Percentiles rank a stretch among this genome's conserved stretches.
phyloP scores from a whole-genome alignment of 345 rosid genomes.

The Rhodomyrtus tomentosa region DNA sequence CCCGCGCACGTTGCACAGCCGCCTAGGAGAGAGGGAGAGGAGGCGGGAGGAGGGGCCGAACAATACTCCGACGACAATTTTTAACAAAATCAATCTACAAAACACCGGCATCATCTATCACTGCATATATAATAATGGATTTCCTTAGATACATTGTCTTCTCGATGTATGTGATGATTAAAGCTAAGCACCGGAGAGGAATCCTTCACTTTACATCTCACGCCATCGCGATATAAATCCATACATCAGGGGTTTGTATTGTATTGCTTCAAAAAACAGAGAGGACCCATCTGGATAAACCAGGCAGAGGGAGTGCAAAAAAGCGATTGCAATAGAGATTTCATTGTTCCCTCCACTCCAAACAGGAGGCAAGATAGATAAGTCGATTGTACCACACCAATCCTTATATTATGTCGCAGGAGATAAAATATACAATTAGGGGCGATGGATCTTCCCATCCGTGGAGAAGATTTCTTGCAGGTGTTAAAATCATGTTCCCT shows the following conservation, averaged over 20 bases:
- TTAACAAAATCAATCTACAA: not conserved
- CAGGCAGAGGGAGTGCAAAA: not conserved
- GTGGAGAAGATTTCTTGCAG: not conserved
- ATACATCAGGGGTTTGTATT: not conserved
- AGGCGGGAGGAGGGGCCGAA: not conserved
- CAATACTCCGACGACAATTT: not conserved
- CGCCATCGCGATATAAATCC: not conserved
- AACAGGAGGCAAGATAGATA: not conserved
- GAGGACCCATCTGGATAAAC: slow-evolving; percentile 1
- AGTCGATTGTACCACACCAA: not conserved
- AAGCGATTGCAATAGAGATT: not conserved
- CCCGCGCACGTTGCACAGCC: not conserved
- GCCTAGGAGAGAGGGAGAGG: not conserved
- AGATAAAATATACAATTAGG: not conserved
- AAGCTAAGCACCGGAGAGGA: not conserved
- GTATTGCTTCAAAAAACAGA: slow-evolving; percentile 2
- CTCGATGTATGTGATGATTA: not conserved
- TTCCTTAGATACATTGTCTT: not conserved
- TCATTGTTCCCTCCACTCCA: slow-evolving; percentile 4
- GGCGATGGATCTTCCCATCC: not conserved
- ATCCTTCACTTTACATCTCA: not conserved
- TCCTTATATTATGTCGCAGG: not conserved
- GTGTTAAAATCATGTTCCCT: not conserved
- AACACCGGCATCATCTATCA: not conserved
- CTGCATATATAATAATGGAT: not conserved